Evolutionary conservation across 495 filamentous ascomycete species (phyloP), one percentile per base, ranked within the genome.

Genomic region (Neurospora pannonica): DNA sequence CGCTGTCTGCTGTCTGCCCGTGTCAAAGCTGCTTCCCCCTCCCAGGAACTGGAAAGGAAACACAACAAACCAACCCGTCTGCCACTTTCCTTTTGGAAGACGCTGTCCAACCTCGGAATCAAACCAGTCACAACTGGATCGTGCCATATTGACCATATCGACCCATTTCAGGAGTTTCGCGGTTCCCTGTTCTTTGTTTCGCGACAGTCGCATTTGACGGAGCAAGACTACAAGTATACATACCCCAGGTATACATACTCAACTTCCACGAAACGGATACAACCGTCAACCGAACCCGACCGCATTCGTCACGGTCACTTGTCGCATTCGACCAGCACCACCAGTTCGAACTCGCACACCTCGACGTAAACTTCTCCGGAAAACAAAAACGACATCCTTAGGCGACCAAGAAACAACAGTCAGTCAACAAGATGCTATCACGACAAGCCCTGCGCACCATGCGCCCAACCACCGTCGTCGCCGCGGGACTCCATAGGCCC

Each of bases 401-500:
- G 6, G 1, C 54, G n/a, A 46, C 15, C 28, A 34, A 19, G 11
- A 28, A 48, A 54, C n/a, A 24, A 21, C 9, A 13, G 2, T 4
- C n/a, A 74, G 21, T n/a, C 43, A 67, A 73, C 62, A 76, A 38
- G 37, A 83, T 83, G 81, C 71, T 83, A 21, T 79, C 80, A 39
- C 73, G 72, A 62, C 76, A 71, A 19, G 46, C 28, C 28, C 28
- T 67, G 0, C 54, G 54, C 54, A 0, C 54, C 54, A 0, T 67
- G 54, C 54, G 54, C 54, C 54, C 76, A 17, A 43, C 74, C 79
- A 79, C 78, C 75, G 76, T 85, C 75, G 81, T 85, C 67, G 73
- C 72, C 75, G 80, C 69, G 39, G 19, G 70, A 21, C 38, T 31
- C 46, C n/a, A n/a, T n/a, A 40, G 73, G 39, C 43, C 89, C 38